Evolutionary conservation across 192 early-diverging fungal species (phyloP), one percentile per base, ranked within the genome.

Genomic region (Backusella morwellensis): DNA sequence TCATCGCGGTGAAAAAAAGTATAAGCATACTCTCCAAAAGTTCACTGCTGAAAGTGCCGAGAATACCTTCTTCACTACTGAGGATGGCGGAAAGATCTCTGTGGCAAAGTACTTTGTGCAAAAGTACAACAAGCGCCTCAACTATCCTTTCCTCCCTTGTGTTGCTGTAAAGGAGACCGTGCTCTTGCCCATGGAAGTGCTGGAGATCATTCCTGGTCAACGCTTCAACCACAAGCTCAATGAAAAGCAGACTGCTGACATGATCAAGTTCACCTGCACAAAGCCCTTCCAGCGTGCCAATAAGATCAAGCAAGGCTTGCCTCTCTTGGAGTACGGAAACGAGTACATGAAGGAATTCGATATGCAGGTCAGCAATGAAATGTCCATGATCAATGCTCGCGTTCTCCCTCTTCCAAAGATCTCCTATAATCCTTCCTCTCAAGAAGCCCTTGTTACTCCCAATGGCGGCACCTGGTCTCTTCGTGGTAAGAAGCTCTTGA

Each of bases 191-290:
- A 91, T 99, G 85, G 97, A 99, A 85, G 86, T 97, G 40, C 96
- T 95, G 83, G 87, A 88, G 29, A 88, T 99, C 38, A 83, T 91
- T 44, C 86, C 90, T 26, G 96, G 95, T 44, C 95, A 96, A 83
- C 90, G 95, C 41, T 91, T 93, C 76, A 82, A 90, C 76, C 86
- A 93, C 74, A 95, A 95, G 75, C 81, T 98, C 29, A 91, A 94
- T 77, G 94, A 97, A 70, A 83, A 85, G 23, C 92, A 96, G 87
- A 97, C 96, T 0, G 92, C 94, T 0, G 95, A 97, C 70, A 97
- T 97, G 96, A 97, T 98, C 78, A 94, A 90, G 35, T 95, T 95
- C 76, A 95, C 95, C 0, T 95, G 94, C 79, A 90, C 93, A 82
- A 87, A 86, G 36, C 97, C 97, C 1, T 85, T 87, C 63, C 86